Base-by-base conservation (phyloP, 176 grass and related monocot genomes). In the Oryza brachyantha region DNA sequence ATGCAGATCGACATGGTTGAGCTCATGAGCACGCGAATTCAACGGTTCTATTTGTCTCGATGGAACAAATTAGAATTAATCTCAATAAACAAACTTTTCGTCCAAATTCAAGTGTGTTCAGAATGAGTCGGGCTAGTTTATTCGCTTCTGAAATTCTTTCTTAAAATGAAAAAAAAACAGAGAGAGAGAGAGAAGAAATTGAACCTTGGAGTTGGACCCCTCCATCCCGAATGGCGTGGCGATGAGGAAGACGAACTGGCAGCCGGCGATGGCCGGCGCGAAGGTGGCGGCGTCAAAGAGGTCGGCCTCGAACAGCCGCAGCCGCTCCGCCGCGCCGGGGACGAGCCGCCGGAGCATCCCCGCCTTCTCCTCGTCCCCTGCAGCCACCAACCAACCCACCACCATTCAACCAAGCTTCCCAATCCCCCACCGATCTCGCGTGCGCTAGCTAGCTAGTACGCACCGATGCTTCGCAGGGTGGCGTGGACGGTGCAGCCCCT, bases 241-340 rank as follows among this genome's bases (percentile, higher is more conserved):
- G 55, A 87, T 31, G 32, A 91, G 74, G 85, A 91, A 91, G 22
- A 91, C 84, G 65, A 78, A 88, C 29, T 32, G 59, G 72, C 89
- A 81, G 13, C 72, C 85, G 28, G 29, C 62, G 65, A 91, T 78
- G n/a, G 89, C 80, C 25, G 92, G 79, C 7, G 74, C 86, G 40
- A 89, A 91, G 26, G 84, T 82, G 54, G 61, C 31, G 39, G 92
- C 84, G 26, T 89, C 77, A 48, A 59, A 91, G 64, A 91, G 74
- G 52, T 94, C 64, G 19, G 92, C 89, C 21, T 91, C 42, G 57
- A 91, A 94, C 66, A 94, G 26, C 16, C 8, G 36, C 55, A 94
- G 86, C 40, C 67, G 69, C 5, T 79, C 81, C 6, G 86, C 61
- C 12, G 68, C 60, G 52, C 41, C 80, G 9, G 89, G 77, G 74